Evolutionary conservation across 2,329 filamentous ascomycete genomes (phyloP), one percentile per base, ranked within the genome.

Genomic region (Fusarium albosuccineum): DNA sequence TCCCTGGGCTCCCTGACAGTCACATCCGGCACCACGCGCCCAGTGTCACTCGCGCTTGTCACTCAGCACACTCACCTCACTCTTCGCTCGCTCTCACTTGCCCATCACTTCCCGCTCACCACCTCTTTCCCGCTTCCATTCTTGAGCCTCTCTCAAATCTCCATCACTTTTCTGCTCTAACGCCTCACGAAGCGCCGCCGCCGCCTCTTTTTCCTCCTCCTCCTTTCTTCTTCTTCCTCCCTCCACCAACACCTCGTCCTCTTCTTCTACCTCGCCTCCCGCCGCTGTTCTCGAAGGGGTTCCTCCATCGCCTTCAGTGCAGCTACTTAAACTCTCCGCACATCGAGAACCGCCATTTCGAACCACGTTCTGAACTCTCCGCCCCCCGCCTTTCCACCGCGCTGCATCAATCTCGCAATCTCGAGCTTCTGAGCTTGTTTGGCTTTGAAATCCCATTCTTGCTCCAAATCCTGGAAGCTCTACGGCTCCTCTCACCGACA

Each of bases 11-110:
- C 53, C 54, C 44, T 67, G 64, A 65, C 64, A 60, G 55, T 64
- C 62, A 53, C 49, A 40, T 45, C 50, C 51, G 45, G 51, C 40
- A 52, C 45, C 65, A 67, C 65, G 65, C 65, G 65, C 65, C 56
- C 52, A 62, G 60, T 66, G 65, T 68, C 65, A 68, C 55, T 68
- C 53, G 60, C 49, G 36, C 49, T 64, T 55, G 57, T 64, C 51
- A 62, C 62, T 64, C 42, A 29, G 17, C 16, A 30, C 39, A 40
- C 34, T 27, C 22, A 17, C 14, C 16, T n/a, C 37, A 36, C 46
- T 34, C 33, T 53, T 42, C 26, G 36, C 54, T 36, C 22, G 36
- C 45, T 36, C 46, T 46, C 60, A 57, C 57, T 62, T 37, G 37
- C 42, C 49, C 46, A 52, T 22, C 22, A 22, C 22, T 22, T 42